Evolutionary conservation across 2,329 filamentous ascomycete genomes (phyloP).

Genomic region (Xylariaceae sp.): DNA sequence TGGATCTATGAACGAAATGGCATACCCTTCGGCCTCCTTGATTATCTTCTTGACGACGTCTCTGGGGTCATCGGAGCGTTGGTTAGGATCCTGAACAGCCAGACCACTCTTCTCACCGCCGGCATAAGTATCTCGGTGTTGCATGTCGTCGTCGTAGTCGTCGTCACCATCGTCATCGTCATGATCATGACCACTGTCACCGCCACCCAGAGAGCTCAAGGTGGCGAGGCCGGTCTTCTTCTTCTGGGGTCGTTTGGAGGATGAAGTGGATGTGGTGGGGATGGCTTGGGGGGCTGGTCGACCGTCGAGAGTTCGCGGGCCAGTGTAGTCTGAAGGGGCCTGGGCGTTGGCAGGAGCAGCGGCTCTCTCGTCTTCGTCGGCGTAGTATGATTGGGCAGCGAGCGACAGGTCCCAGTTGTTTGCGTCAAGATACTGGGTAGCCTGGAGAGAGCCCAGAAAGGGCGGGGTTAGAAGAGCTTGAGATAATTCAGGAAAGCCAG

Average conservation of each 20-base stretch:
- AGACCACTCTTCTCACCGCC: conserved; percentile 80
- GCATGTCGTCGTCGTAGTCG: conserved; percentile 48
- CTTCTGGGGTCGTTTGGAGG: conserved; percentile 44
- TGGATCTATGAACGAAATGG: no score
- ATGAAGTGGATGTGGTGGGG: conserved; percentile 31
- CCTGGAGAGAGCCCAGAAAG: conserved; percentile 42
- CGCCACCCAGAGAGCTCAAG: conserved; percentile 49
- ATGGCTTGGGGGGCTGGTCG: conserved; percentile 49
- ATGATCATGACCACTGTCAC: conserved; percentile 49
- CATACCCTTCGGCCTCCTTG: conserved; percentile 60
- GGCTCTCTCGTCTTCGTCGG: conserved; percentile 50
- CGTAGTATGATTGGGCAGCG: conserved; percentile 61
- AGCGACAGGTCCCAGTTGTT: conserved; percentile 63
- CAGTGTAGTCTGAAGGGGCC: conserved; percentile 46
- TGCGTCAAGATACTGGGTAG: conserved; percentile 60
- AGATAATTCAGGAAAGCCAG: conserved; percentile 4
- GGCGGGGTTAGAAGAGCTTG: background rate
- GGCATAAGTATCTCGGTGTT: conserved; percentile 69
- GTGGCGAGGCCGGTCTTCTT: conserved; percentile 61
- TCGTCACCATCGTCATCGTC: conserved; percentile 54
- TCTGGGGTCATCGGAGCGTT: conserved; percentile 45
- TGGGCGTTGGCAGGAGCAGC: conserved; percentile 30
- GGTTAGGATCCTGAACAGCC: conserved; percentile 60
- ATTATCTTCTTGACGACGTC: conserved; percentile 61
- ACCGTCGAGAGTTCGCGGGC: conserved; percentile 60